These are phyloP conservation scores for Geosmithia morbida DNA, from an alignment of 2,329 filamentous ascomycete species.

Conservation along the genomic window DNA sequence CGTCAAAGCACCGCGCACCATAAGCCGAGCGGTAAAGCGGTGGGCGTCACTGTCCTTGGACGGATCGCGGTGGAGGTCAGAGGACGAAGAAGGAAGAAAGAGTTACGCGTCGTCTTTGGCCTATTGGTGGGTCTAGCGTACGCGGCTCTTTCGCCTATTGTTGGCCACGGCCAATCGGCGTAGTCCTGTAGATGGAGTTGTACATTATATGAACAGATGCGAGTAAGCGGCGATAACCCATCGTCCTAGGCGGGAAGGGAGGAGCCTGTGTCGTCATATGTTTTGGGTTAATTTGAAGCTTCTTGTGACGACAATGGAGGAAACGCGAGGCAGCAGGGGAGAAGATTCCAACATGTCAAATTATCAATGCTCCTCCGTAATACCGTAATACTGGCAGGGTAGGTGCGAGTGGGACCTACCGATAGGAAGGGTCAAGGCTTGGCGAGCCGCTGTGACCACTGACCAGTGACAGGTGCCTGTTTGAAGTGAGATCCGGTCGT, in stretches of 20 bases:
- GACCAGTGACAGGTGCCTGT: not conserved
- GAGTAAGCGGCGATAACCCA: too few relatives aligned
- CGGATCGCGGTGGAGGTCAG: not conserved
- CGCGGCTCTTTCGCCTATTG: not conserved
- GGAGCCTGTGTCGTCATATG: not conserved
- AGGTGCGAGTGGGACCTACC: not conserved
- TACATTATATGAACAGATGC: too few relatives aligned
- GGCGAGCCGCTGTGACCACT: not conserved
- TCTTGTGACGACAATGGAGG: not conserved
- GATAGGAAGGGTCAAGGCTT: not conserved
- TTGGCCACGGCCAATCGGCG: not conserved
- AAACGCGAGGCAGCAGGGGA: not conserved
- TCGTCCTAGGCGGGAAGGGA: not conserved
- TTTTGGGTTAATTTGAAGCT: not conserved
- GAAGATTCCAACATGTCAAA: too few relatives aligned
- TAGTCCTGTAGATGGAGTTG: too few relatives aligned
- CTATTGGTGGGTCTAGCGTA: not conserved
- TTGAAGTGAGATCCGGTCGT: not conserved
- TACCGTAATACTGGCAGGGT: too few relatives aligned
- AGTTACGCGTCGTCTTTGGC: not conserved
- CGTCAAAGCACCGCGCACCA: too few relatives aligned
- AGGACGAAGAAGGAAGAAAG: not conserved
- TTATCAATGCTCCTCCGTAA: too few relatives aligned
- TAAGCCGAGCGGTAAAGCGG: not conserved
- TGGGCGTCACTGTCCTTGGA: not conserved